phyloP scores from a whole-genome alignment of 1,284 basidiomycete species.

The Mrakiaceae sp. region DNA sequence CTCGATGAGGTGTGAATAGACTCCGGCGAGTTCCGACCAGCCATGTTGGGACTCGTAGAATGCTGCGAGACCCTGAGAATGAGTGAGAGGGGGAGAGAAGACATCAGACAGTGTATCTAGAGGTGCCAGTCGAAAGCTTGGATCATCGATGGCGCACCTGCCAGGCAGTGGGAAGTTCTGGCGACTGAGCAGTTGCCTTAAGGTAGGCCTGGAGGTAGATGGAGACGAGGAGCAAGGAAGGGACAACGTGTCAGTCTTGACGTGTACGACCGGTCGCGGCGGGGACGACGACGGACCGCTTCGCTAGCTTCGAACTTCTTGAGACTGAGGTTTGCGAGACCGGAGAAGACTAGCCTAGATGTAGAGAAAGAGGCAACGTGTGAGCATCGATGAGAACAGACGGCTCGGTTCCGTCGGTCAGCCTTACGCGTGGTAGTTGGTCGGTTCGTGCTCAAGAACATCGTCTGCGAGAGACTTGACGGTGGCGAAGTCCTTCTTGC shows the following conservation, averaged over 20 bases:
- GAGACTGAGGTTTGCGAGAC: constrained; percentile 60
- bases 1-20: constrained; percentile 45
- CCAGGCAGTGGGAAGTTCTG: constrained; percentile 59
- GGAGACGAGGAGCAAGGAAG: background rate
- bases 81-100: too few species aligned
- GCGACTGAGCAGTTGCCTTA: constrained; percentile 54
- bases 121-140: background rate
- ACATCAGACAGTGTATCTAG: too few species aligned
- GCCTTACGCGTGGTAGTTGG: constrained; percentile 1
- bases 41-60: constrained; percentile 54
- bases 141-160: constrained; percentile 44
- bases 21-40: constrained; percentile 51
- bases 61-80: constrained; percentile 52
- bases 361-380: too few species aligned
- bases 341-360: constrained; percentile 67
- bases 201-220: constrained; percentile 49
- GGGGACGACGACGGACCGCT: constrained; percentile 47
- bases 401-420: too few species aligned
- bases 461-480: constrained; percentile 56
- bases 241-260: too few species aligned
- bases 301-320: constrained; percentile 61
- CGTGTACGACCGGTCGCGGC: too few species aligned
- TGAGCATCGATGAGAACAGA: background rate
- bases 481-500: constrained; percentile 57
- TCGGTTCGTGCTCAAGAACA: constrained; percentile 56